Conservation (phyloP, 495 filamentous ascomycete species). For the Penicillium arizonense region DNA sequence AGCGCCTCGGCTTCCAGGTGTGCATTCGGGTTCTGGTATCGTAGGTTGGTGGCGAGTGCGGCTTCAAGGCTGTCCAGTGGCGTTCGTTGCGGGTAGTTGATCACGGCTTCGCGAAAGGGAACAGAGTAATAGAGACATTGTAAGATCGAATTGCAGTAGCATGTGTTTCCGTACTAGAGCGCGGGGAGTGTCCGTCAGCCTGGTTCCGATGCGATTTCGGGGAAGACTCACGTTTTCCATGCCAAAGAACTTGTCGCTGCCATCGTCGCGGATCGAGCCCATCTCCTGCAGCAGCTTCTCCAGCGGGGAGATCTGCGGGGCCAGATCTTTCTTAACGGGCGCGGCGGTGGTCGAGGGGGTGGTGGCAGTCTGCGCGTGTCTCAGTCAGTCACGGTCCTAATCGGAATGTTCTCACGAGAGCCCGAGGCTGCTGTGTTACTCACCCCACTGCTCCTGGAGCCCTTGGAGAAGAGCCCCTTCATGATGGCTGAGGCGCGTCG, state of each 20-base stretch:
- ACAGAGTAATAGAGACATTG: slow-evolving; percentile 96
- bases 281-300: slow-evolving; percentile 81
- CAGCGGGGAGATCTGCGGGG: slow-evolving; percentile 68
- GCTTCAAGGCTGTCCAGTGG: slow-evolving; percentile 53
- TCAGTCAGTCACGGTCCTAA: slow-evolving; percentile 13
- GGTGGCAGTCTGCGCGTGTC: slow-evolving; percentile 34
- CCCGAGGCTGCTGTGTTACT: slow-evolving; percentile 22
- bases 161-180: slow-evolving; percentile 89
- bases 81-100: slow-evolving; percentile 78
- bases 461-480: slow-evolving; percentile 46
- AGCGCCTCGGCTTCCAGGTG: slow-evolving; percentile 41
- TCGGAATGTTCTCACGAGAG: slow-evolving; percentile 15
- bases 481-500: slow-evolving; percentile 26
- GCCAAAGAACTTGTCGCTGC: slow-evolving; percentile 97
- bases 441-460: slow-evolving; percentile 43
- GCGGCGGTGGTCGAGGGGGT: slow-evolving; percentile 40
- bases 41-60: slow-evolving; percentile 42
- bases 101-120: slow-evolving; percentile 90
- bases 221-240: slow-evolving; percentile 83
- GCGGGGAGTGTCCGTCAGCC: neutral
- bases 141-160: slow-evolving; percentile 97
- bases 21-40: slow-evolving; percentile 45
- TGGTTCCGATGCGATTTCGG: neutral
- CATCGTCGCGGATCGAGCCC: slow-evolving; percentile 76
- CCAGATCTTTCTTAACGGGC: slow-evolving; percentile 69